phyloP scores from a whole-genome alignment of 23 red algal genomes.

The Pyropia yezoensis region DNA sequence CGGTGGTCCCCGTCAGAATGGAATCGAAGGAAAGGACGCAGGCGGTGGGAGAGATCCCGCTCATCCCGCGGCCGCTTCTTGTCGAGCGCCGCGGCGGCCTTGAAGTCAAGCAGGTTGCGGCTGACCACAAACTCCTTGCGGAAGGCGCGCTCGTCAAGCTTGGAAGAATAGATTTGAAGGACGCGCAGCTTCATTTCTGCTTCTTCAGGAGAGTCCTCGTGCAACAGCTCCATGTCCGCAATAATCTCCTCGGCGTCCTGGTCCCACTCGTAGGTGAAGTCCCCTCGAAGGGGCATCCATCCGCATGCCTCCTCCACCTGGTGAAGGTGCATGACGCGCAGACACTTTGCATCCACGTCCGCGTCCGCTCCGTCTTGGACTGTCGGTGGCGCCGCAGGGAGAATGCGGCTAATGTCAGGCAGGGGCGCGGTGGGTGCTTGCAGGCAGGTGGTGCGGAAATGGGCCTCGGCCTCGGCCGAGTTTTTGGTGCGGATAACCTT shows the following conservation, averaged over 20 bases:
- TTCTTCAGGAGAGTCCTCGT: slow-evolving; percentile 55
- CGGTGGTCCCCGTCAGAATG: slow-evolving; percentile 45
- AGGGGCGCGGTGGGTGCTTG: slow-evolving; percentile 33
- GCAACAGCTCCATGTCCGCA: slow-evolving; percentile 82
- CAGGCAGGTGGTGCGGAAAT: slow-evolving; percentile 68
- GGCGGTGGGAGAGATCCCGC: slow-evolving; percentile 66
- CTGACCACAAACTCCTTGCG: slow-evolving; percentile 82
- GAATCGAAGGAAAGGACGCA: slow-evolving; percentile 75
- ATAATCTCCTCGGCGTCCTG: slow-evolving; percentile 95
- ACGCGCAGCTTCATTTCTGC: slow-evolving; percentile 77
- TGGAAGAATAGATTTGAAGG: slow-evolving; percentile 84
- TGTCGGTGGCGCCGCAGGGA: slow-evolving; percentile 11
- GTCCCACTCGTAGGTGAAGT: slow-evolving; percentile 99
- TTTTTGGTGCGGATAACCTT: slow-evolving; percentile 63
- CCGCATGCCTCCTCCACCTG: slow-evolving; percentile 85
- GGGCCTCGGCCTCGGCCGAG: slow-evolving; percentile 43
- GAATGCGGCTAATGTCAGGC: slow-evolving; percentile 28
- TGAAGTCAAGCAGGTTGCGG: slow-evolving; percentile 65
- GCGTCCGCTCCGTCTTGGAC: slow-evolving; percentile 20
- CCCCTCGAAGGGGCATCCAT: slow-evolving; percentile 88
- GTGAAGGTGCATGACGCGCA: slow-evolving; percentile 93
- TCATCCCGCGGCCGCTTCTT: slow-evolving; percentile 68
- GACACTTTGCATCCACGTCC: slow-evolving; percentile 56
- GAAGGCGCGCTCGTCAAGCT: slow-evolving; percentile 66
- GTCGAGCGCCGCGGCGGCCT: slow-evolving; percentile 31